phyloP scores from a whole-genome alignment of 148 eudicot species.

The Salicornia ramosissima region DNA sequence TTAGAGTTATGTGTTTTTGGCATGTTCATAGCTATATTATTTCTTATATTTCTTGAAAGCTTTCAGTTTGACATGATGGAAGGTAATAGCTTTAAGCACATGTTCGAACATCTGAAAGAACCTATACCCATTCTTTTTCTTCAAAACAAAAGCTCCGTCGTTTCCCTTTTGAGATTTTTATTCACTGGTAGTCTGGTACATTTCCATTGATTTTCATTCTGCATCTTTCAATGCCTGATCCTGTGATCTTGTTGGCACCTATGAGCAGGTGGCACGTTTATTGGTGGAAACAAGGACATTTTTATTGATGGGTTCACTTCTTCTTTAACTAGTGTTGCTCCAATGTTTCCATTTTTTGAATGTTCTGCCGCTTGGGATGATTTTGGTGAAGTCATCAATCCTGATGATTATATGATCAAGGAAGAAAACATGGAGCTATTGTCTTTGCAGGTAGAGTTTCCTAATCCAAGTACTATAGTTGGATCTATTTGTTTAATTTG shows the following conservation, averaged over 20 bases:
- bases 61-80: too few species aligned
- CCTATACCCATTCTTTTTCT: not conserved
- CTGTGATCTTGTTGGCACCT: constrained; percentile 3
- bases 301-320: constrained; percentile 85
- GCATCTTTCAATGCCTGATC: not conserved
- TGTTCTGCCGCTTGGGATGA: constrained; percentile 80
- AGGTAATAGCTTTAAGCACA: not conserved
- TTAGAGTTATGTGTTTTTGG: not conserved
- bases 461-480: not conserved
- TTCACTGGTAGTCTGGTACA: constrained; percentile 4
- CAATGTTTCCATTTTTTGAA: constrained; percentile 87
- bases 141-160: not conserved
- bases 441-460: constrained; percentile 47
- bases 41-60: too few species aligned
- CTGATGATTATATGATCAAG: constrained; percentile 83
- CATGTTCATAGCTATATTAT: too few species aligned
- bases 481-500: not conserved
- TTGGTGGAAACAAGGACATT: constrained; percentile 61
- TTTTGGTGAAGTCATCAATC: constrained; percentile 93
- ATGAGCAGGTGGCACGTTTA: constrained; percentile 45
- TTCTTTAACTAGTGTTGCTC: constrained; percentile 71
- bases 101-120: not conserved
- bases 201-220: not conserved
- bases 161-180: not conserved
- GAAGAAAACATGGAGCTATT: constrained; percentile 80